Percentiles rank a stretch among this genome's conserved stretches.
These are phyloP conservation scores for Penicillium waksmanii DNA, from an alignment of 495 filamentous ascomycete genomes.

Conservation along the genomic window DNA sequence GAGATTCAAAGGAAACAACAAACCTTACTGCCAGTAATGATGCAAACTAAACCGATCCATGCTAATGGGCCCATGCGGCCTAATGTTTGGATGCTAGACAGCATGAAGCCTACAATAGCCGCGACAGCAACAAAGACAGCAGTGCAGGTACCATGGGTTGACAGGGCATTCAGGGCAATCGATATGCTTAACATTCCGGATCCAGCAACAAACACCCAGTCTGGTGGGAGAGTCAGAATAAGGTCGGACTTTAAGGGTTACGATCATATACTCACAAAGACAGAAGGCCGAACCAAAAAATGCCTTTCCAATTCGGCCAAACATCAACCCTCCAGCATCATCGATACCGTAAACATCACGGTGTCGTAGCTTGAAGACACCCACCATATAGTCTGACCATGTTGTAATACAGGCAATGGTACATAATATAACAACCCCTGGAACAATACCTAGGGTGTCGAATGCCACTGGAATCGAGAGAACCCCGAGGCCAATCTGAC, in stretches of 20 bases:
- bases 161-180: conserved; percentile 69
- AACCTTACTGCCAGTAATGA: conserved; percentile 40
- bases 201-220: conserved; percentile 44
- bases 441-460: conserved; percentile 62
- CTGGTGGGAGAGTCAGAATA: conserved; percentile 49
- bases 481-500: conserved; percentile 62
- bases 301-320: conserved; percentile 63
- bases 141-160: conserved; percentile 66
- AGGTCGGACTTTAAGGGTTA: conserved; percentile 29
- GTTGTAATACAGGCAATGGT: conserved; percentile 64
- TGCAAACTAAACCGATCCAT: conserved; percentile 41
- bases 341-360: conserved; percentile 69
- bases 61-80: conserved; percentile 43
- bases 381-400: conserved; percentile 75
- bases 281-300: conserved; percentile 60
- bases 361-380: conserved; percentile 69
- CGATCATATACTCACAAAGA: conserved; percentile 31
- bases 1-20: conserved; percentile 34
- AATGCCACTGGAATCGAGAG: conserved; percentile 64
- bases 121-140: conserved; percentile 46
- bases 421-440: conserved; percentile 54
- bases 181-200: conserved; percentile 66
- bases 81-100: conserved; percentile 44
- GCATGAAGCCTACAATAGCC: conserved; percentile 34
- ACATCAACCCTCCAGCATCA: conserved; percentile 67